Evolutionary conservation across 306 rosid genomes (phyloP), one percentile per base, ranked within the genome.

Genomic region (Sicyos edulis): DNA sequence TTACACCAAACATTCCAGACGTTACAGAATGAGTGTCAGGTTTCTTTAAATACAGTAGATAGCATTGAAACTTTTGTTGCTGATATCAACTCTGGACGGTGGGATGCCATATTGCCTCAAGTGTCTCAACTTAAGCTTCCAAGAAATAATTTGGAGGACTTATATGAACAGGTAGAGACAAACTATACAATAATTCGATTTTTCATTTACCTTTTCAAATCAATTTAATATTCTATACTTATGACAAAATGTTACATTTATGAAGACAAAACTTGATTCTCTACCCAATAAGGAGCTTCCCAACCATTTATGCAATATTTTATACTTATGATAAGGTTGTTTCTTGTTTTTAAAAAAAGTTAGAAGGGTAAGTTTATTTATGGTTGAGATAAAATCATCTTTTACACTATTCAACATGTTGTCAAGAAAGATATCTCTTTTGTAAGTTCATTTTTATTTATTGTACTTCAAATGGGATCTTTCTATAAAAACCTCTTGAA

Each of bases 91-190:
- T 85, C 89, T 79, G 99, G 99, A 71, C 86, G 99, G 77, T 95
- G 99, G 99, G 99, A 91, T 74, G 91, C 95, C 0, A 84, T 95
- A 72, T 75, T 95, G 85, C 99, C 99, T 66, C 97, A 95, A 81
- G 95, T 95, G 72, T 79, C 99, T 74, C 99, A 95, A 57, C 96
- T 95, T 69, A 95, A 95, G 83, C 99, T 95, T 74, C 95, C 99
- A 6, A 81, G 99, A 82, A 87, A 91, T 80, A 95, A 81, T 19
- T 85, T 95, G 81, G 99, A 95, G 84, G 99, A 91, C 83, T 91
- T 93, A 85, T 93, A 91, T 78, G 99, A 93, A 80, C 98, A 92
- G 96, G 98, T 89, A 75, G 22, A 40, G 32, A 64, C 8, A 19
- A 19, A 64, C 70, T 61, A 6, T 61, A 61, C 22, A 61, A 6